Conservation (phyloP, 2,329 filamentous ascomycete genomes). For the Anisogramma anomala region DNA sequence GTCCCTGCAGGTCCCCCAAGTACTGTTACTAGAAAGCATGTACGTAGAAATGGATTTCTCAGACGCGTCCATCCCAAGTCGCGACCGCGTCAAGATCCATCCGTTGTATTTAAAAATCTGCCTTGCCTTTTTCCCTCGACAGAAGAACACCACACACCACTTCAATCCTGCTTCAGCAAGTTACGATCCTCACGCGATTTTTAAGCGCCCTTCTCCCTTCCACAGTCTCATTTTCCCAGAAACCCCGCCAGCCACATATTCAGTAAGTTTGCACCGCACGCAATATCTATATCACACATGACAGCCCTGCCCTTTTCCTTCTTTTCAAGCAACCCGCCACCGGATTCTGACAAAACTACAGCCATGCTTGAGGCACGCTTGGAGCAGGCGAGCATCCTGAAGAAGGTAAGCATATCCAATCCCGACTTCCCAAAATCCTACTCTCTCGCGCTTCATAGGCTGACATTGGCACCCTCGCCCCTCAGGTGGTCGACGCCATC, state of each 20-base stretch:
- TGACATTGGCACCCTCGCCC: conserved; percentile 15
- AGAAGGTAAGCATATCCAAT: conserved; percentile 59
- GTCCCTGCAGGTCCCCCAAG: too few species aligned
- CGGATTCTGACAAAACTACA: conserved; percentile 28
- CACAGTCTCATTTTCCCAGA: neutral
- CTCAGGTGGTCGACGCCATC: conserved; percentile 91
- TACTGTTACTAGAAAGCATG: too few species aligned
- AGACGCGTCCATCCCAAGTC: too few species aligned
- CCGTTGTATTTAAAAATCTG: too few species aligned
- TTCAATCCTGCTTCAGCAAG: too few species aligned
- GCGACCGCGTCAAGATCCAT: too few species aligned
- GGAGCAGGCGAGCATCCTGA: conserved; percentile 84
- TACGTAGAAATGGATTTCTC: too few species aligned
- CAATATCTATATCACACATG: too few species aligned
- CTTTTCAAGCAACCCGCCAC: conserved; percentile 11
- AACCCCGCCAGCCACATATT: conserved; percentile 12
- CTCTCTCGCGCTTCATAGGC: conserved; percentile 2
- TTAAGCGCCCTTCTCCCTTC: neutral
- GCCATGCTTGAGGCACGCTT: conserved; percentile 92
- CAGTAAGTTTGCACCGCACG: conserved; percentile 13
- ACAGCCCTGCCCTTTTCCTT: too few species aligned
- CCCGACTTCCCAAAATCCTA: neutral
- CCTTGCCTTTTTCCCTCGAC: too few species aligned
- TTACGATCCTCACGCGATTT: too few species aligned
- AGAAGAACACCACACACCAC: neutral